Conservation (phyloP, 257 asterid genomes). For the Solanum sparsipilum region DNA sequence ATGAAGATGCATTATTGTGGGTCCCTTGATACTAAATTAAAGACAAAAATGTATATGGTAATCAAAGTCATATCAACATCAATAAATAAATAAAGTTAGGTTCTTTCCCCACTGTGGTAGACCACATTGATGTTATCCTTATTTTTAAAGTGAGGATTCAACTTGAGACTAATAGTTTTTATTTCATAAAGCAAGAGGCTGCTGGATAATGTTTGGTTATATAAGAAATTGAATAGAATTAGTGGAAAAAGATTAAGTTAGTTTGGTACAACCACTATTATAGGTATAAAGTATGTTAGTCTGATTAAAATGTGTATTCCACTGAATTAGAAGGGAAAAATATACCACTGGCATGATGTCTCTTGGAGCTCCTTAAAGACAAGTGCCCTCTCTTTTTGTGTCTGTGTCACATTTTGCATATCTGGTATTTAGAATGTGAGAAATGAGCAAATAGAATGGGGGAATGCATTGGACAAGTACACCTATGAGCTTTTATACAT, state of each 20-base stretch:
- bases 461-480: neutral
- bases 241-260: constrained; percentile 3
- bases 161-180: constrained; percentile 11
- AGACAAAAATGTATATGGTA: constrained; percentile 28
- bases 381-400: neutral
- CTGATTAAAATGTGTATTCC: neutral
- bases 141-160: constrained; percentile 21
- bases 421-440: neutral
- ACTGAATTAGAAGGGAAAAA: neutral
- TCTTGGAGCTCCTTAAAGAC: neutral
- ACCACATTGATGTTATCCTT: constrained; percentile 25
- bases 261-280: constrained; percentile 5
- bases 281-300: neutral
- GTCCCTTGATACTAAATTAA: constrained; percentile 15
- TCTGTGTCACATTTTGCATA: neutral
- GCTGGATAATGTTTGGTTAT: constrained; percentile 8
- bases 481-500: neutral
- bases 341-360: neutral
- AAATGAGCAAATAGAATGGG: neutral
- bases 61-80: constrained; percentile 35
- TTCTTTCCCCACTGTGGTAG: constrained; percentile 39
- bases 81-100: constrained; percentile 42
- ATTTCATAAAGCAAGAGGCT: constrained; percentile 6
- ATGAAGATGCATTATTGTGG: constrained; percentile 33
- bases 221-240: neutral